Percentiles rank a stretch among this genome's conserved stretches.
These are phyloP conservation scores for Blakeslea trispora DNA, from an alignment of 371 early-diverging fungal species.

Conservation along the genomic window DNA sequence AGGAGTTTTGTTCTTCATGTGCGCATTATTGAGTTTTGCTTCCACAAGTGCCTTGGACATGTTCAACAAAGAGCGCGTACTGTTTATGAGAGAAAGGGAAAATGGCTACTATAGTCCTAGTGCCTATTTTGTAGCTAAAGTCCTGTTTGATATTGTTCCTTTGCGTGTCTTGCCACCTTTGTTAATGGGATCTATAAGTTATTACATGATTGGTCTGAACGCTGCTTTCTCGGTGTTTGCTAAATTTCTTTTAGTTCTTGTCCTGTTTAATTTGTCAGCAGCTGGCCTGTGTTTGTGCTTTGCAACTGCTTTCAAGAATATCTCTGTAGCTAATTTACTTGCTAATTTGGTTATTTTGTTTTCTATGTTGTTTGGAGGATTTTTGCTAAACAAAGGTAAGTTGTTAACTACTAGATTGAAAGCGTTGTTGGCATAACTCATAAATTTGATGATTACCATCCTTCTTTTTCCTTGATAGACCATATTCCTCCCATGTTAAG, in stretches of 20 bases:
- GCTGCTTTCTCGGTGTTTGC: constrained; percentile 58
- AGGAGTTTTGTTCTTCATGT: constrained; percentile 81
- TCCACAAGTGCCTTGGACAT: constrained; percentile 71
- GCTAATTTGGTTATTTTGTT: constrained; percentile 81
- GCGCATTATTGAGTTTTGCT: constrained; percentile 79
- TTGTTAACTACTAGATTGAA: not conserved
- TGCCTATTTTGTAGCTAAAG: constrained; percentile 72
- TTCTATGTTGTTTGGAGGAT: constrained; percentile 88
- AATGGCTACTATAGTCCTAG: constrained; percentile 81
- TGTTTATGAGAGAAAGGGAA: constrained; percentile 82
- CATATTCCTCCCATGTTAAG: constrained; percentile 47
- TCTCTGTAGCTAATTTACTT: constrained; percentile 78
- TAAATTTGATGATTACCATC: not conserved
- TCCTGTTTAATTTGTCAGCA: constrained; percentile 81
- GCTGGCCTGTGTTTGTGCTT: constrained; percentile 81
- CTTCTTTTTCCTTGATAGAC: constrained; percentile 32
- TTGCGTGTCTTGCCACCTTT: constrained; percentile 83
- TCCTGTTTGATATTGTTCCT: constrained; percentile 82
- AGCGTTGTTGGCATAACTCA: not conserved
- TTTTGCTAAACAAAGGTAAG: constrained; percentile 79
- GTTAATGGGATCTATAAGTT: constrained; percentile 80
- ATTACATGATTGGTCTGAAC: constrained; percentile 84
- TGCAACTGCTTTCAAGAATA: constrained; percentile 68
- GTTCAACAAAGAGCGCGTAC: constrained; percentile 68
- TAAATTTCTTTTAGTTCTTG: constrained; percentile 80